Evolutionary conservation across 768 basidiomycete genomes (phyloP).

Genomic region (Infundibulicybe gibba): DNA sequence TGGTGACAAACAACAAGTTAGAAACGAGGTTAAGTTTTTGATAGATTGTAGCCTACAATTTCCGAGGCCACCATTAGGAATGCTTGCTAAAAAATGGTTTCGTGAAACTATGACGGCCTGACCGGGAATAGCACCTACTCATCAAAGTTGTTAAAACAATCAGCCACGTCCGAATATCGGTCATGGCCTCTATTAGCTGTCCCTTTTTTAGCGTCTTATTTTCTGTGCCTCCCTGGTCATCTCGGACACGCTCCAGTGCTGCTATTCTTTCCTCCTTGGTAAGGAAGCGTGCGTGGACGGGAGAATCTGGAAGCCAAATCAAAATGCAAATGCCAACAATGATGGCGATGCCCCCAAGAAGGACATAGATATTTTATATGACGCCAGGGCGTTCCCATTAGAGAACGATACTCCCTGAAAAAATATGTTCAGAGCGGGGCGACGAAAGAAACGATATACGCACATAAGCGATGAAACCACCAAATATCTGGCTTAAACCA

Average conservation of each 20-base stretch:
- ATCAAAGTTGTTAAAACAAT: constrained; percentile 57
- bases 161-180: constrained; percentile 59
- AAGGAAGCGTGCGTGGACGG: constrained; percentile 54
- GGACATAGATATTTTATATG: constrained; percentile 63
- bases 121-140: constrained; percentile 32
- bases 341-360: constrained; percentile 59
- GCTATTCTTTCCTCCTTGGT: constrained; percentile 59
- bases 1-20: constrained; percentile 12
- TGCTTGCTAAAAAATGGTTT: constrained; percentile 39
- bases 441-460: constrained; percentile 6
- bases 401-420: constrained; percentile 54
- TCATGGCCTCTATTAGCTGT: constrained; percentile 53
- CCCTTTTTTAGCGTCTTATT: constrained; percentile 58
- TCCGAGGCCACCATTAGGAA: constrained; percentile 61
- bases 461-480: constrained; percentile 63
- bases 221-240: constrained; percentile 61
- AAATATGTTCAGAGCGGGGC: background rate
- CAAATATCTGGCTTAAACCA: constrained; percentile 54
- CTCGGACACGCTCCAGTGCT: constrained; percentile 59
- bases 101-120: constrained; percentile 2
- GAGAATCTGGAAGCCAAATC: constrained; percentile 63
- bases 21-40: background rate
- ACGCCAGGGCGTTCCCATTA: constrained; percentile 38
- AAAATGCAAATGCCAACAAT: constrained; percentile 52
- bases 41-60: constrained; percentile 44